Evolutionary conservation across 2,329 filamentous ascomycete genomes (phyloP).

Genomic region (Pseudofabraea citricarpa): DNA sequence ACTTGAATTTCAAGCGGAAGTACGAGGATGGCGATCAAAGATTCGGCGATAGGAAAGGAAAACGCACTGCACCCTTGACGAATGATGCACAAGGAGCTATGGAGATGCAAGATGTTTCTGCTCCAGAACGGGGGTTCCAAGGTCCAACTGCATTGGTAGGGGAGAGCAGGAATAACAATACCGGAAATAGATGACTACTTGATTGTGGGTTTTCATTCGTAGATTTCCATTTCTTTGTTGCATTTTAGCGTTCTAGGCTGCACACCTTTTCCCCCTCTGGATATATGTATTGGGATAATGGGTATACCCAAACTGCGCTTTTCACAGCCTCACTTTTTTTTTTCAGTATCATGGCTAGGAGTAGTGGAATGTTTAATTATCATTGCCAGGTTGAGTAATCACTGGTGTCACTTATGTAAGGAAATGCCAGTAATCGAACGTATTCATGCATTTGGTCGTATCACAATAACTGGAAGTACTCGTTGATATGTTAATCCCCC

Average conservation of each 20-base stretch:
- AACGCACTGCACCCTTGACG: slow-evolving; percentile 41
- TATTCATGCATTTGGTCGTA: neutral
- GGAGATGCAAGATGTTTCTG: slow-evolving; percentile 52
- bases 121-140: slow-evolving; percentile 42
- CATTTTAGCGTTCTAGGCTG: slow-evolving; percentile 1
- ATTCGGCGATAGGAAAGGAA: slow-evolving; percentile 56
- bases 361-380: neutral
- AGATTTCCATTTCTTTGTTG: neutral
- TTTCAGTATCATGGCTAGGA: neutral
- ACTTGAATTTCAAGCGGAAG: slow-evolving; percentile 76
- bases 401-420: neutral
- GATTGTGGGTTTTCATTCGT: too few species aligned
- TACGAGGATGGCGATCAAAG: slow-evolving; percentile 83
- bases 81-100: slow-evolving; percentile 61
- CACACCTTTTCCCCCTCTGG: neutral
- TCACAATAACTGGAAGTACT: neutral
- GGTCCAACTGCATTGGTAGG: slow-evolving; percentile 35
- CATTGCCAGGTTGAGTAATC: neutral
- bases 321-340: neutral
- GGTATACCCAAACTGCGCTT: neutral
- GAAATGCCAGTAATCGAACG: neutral
- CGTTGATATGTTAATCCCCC: too few species aligned
- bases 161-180: too few species aligned
- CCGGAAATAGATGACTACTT: too few species aligned
- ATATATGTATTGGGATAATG: neutral